phyloP scores from a whole-genome alignment of 2,329 filamentous ascomycete species.

The Aspergillus clavatus region DNA sequence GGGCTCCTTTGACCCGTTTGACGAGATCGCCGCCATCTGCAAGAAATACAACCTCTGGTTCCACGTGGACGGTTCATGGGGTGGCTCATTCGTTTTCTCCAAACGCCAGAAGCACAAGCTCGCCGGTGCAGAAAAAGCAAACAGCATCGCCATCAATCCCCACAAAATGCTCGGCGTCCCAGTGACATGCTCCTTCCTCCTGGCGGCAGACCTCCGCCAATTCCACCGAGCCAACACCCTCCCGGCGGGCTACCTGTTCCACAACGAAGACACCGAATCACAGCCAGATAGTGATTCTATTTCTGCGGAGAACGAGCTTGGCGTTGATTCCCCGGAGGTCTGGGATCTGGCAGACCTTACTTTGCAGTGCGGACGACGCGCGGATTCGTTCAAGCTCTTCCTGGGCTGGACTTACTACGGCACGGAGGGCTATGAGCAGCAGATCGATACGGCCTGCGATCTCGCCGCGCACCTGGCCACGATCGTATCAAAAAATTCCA shows the following conservation, averaged over 20 bases:
- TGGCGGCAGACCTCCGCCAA: conserved; percentile 67
- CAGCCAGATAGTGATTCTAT: too few species aligned
- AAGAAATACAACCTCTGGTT: conserved; percentile 73
- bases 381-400: conserved; percentile 81
- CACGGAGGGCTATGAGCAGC: conserved; percentile 61
- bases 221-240: conserved; percentile 84
- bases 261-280: conserved; percentile 50
- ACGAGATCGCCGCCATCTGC: conserved; percentile 65
- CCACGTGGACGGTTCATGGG: conserved; percentile 91
- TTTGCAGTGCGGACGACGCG: conserved; percentile 83
- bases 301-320: conserved; percentile 23
- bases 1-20: conserved; percentile 80
- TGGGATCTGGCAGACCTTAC: conserved; percentile 92
- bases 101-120: conserved; percentile 60
- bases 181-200: conserved; percentile 82
- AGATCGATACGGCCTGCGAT: conserved; percentile 68
- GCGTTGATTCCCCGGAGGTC: conserved; percentile 50
- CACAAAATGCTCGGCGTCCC: conserved; percentile 97
- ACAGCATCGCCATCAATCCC: conserved; percentile 83
- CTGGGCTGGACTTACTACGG: conserved; percentile 90
- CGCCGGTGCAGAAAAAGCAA: conserved; percentile 65
- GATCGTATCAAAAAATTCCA: conserved; percentile 50
- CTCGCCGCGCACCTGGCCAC: conserved; percentile 64
- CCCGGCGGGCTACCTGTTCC: conserved; percentile 80
- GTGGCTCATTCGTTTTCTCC: conserved; percentile 76